Evolutionary conservation across 2,329 filamentous ascomycete genomes (phyloP).

Genomic region (Salinomyces thailandicus): DNA sequence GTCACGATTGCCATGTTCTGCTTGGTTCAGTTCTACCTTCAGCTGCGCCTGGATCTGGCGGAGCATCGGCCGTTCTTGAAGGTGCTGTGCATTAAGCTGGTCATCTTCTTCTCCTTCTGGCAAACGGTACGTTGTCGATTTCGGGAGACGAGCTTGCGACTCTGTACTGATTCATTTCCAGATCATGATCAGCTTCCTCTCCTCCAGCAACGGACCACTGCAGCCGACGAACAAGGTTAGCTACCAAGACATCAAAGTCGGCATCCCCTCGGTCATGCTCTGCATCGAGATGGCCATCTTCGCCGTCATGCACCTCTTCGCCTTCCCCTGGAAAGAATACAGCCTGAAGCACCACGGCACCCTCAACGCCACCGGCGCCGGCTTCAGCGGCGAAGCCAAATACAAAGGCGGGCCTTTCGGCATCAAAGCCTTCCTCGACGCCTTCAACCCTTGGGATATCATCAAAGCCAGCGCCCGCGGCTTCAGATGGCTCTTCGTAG

Average conservation of each 20-base stretch:
- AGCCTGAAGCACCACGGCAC: constrained; percentile 28
- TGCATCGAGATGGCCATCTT: constrained; percentile 82
- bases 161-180: background rate
- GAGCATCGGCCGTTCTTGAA: constrained; percentile 67
- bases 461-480: constrained; percentile 69
- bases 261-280: constrained; percentile 65
- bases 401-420: constrained; percentile 58
- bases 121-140: constrained; percentile 42
- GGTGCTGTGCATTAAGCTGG: constrained; percentile 75
- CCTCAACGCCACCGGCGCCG: constrained; percentile 14
- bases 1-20: constrained; percentile 83
- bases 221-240: constrained; percentile 52
- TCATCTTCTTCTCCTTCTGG: constrained; percentile 89
- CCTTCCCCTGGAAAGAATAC: constrained; percentile 70
- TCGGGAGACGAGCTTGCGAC: background rate
- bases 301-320: constrained; percentile 66
- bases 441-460: constrained; percentile 73
- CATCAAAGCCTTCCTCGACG: constrained; percentile 55
- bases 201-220: constrained; percentile 51
- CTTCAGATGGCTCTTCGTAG: constrained; percentile 70
- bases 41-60: constrained; percentile 57
- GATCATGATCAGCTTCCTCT: constrained; percentile 48
- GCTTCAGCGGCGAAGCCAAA: constrained; percentile 14
- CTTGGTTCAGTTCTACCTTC: constrained; percentile 75
- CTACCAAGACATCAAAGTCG: constrained; percentile 68